Percentiles rank a stretch among this genome's conserved stretches.
Evolutionary conservation across 2,329 filamentous ascomycete species (phyloP).

Genomic region (Ophiosphaerella korrae): DNA sequence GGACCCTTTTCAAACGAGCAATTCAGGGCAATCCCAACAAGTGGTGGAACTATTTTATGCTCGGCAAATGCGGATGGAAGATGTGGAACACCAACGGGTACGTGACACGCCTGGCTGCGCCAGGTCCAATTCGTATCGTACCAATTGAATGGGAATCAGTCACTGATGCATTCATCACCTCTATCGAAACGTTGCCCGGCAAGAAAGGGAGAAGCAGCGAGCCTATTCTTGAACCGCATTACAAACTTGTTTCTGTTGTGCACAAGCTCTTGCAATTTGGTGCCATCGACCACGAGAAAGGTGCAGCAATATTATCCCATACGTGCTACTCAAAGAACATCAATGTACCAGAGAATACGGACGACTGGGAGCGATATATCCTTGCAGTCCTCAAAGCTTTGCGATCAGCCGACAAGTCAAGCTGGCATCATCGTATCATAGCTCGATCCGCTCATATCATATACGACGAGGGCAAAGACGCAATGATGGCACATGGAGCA

Average conservation of each 20-base stretch:
- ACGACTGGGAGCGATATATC: constrained; percentile 66
- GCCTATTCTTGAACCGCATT: constrained; percentile 87
- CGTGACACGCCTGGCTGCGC: constrained; percentile 12
- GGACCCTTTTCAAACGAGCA: constrained; percentile 64
- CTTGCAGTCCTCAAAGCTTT: constrained; percentile 65
- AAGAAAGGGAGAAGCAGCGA: constrained; percentile 69
- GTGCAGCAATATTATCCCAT: constrained; percentile 55
- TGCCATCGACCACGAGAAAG: constrained; percentile 53
- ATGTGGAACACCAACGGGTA: constrained; percentile 61
- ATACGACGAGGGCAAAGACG: constrained; percentile 60
- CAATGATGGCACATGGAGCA: constrained; percentile 63
- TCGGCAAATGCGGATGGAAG: constrained; percentile 75
- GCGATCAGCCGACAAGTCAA: constrained; percentile 79
- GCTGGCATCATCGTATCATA: constrained; percentile 94
- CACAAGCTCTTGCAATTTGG: constrained; percentile 74
- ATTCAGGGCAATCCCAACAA: constrained; percentile 63
- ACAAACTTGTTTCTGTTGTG: constrained; percentile 82
- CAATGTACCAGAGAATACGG: constrained; percentile 53
- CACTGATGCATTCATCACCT: constrained; percentile 61
- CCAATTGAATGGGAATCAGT: constrained; percentile 50
- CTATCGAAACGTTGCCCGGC: constrained; percentile 66
- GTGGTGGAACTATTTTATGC: constrained; percentile 72
- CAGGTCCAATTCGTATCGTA: constrained; percentile 12
- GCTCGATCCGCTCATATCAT: constrained; percentile 70
- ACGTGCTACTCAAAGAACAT: constrained; percentile 63